These are phyloP conservation scores for Ramaria rubella DNA, from an alignment of 768 basidiomycete genomes.

Conservation along the genomic window DNA sequence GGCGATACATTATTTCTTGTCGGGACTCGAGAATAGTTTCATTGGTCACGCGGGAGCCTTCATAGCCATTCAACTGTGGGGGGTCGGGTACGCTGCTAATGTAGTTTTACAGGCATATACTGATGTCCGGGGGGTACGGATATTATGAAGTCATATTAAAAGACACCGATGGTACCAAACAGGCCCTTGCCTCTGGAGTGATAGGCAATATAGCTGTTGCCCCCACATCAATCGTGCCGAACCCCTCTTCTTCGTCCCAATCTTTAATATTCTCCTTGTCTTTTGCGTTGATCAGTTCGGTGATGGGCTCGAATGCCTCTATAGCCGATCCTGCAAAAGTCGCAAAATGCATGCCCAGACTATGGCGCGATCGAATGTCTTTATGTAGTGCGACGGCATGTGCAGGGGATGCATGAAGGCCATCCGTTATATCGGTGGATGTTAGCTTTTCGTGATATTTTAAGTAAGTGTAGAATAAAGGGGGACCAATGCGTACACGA, in stretches of 20 bases:
- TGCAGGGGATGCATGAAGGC: slow-evolving; percentile 35
- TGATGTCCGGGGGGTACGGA: too few species aligned
- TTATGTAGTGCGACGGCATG: slow-evolving; percentile 34
- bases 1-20: slow-evolving; percentile 24
- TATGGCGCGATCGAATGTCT: slow-evolving; percentile 32
- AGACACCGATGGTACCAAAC: background rate
- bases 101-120: too few species aligned
- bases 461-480: too few species aligned
- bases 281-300: slow-evolving; percentile 25
- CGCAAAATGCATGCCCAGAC: slow-evolving; percentile 39
- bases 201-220: slow-evolving; percentile 14
- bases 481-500: slow-evolving; percentile 30
- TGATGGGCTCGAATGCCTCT: slow-evolving; percentile 35
- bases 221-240: slow-evolving; percentile 32
- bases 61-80: background rate
- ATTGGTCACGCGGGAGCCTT: background rate
- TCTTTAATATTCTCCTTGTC: slow-evolving; percentile 16
- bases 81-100: too few species aligned
- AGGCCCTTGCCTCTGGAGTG: background rate
- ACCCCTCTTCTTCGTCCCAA: slow-evolving; percentile 28
- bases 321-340: slow-evolving; percentile 37
- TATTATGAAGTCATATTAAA: background rate
- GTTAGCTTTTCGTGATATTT: slow-evolving; percentile 21
- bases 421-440: slow-evolving; percentile 23
- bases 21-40: background rate